Evolutionary conservation across 495 filamentous ascomycete species (phyloP).

Genomic region (Terfezia boudieri): DNA sequence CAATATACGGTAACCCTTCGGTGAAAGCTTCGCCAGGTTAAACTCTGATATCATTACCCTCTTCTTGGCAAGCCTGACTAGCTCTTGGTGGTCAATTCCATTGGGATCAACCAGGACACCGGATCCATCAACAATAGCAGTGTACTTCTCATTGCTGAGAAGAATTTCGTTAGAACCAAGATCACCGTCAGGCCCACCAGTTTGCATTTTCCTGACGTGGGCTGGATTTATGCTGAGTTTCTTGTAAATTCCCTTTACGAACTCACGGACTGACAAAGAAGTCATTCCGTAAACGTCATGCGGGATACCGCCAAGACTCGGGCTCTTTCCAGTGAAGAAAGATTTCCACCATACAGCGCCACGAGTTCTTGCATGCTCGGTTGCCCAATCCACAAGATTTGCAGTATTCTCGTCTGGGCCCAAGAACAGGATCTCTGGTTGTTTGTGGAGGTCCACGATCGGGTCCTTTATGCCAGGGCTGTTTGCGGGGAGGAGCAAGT

Average conservation of each 20-base stretch:
- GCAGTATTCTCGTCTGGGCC: conserved; percentile 98
- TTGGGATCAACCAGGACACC: conserved; percentile 87
- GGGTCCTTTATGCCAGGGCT: conserved; percentile 98
- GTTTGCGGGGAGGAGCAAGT: conserved; percentile 67
- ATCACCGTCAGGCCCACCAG: conserved; percentile 90
- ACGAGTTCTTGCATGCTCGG: conserved; percentile 67
- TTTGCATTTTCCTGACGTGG: conserved; percentile 78
- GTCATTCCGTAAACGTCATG: conserved; percentile 97
- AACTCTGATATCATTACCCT: conserved; percentile 80
- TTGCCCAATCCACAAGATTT: conserved; percentile 92
- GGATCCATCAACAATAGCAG: conserved; percentile 69
- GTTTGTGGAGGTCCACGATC: conserved; percentile 80
- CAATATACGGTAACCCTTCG: conserved; percentile 74
- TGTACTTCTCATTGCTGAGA: conserved; percentile 86
- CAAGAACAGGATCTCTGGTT: conserved; percentile 94
- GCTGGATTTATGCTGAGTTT: conserved; percentile 74
- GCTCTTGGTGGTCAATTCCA: conserved; percentile 64
- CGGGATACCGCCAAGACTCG: conserved; percentile 84
- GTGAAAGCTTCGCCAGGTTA: conserved; percentile 63
- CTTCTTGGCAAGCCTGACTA: conserved; percentile 62
- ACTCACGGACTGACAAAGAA: conserved; percentile 85
- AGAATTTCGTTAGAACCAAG: conserved; percentile 95
- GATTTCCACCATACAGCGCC: conserved; percentile 99
- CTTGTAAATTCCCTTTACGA: conserved; percentile 86
- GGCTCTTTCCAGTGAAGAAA: conserved; percentile 97